Base-by-base conservation (phyloP, 2,329 filamentous ascomycete genomes). In the Amylocarpus encephaloides region DNA sequence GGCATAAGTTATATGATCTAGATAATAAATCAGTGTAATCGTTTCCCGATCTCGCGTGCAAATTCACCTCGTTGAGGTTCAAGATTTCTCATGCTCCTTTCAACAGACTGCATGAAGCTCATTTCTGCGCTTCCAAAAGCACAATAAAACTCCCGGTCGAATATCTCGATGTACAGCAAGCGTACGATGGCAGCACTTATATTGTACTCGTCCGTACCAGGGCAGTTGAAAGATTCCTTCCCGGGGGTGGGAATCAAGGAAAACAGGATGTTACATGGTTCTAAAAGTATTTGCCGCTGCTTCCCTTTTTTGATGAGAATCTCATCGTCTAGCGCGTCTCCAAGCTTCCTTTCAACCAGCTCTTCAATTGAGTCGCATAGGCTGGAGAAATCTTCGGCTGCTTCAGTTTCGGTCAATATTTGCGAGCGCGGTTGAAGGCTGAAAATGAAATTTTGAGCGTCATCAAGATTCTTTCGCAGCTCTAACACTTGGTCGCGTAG, bases 191-290 rank as follows among this genome's bases (percentile, higher is more conserved):
- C 46, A 13, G 51, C 46, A 39, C 50, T 49, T 11, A 55, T 43
- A 36, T 55, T 57, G 19, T 57, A 46, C 36, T 49, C 52, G 15
- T 54, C 54, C 7, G 54, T 52, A 2, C 49, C 48, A 1, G 35
- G 43, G 36, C n/a, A 44, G 15, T 22, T n/a, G 34, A 45, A 52
- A 3, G 49, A 44, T 9, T 50, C 42, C 16, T 33, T 41, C 26
- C 52, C 54, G 16, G 39, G 35, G 12, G 13, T 26, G 33, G 45
- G 26, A 22, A 55, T 19, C 16, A 48, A 32, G 11, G 40, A 19
- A 6, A 57, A 4, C 3, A 57, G 49, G 11, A 19, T 29, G 33
- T 48, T 48, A 12, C 40, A 49, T 15, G 34, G 13, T 13, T 42
- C 16, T 4, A 26, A 26, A 7, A 26, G 22, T 26, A 42, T 16